A percentile compares a stretch with the other conserved stretches of the same genome.
These are phyloP conservation scores for Symbiodinium natans DNA, from an alignment of 73 alveolate species.

Conservation along the genomic window DNA sequence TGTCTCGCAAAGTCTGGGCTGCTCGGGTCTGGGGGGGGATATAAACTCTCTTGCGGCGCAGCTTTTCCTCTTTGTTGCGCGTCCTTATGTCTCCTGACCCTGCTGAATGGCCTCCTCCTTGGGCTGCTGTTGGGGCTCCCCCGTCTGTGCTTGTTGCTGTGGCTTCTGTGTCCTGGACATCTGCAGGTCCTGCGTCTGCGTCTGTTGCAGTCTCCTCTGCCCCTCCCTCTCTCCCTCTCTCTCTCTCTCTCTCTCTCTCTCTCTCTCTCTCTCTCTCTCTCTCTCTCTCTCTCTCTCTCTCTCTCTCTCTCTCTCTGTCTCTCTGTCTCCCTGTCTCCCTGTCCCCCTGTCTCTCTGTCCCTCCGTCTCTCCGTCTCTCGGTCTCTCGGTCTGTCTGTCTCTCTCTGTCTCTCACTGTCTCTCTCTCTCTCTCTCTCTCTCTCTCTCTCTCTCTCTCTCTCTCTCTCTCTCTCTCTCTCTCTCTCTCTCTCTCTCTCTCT, in stretches of 20 bases:
- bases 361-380: no score
- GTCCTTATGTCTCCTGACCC: no score
- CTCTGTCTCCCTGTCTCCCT: no score
- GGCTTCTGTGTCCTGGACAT: neutral
- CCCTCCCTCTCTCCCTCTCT: neutral
- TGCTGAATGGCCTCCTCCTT: neutral
- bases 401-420: neutral
- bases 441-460: neutral
- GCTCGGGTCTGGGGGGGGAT: no score
- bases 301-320: neutral
- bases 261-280: neutral
- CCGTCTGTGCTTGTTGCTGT: neutral
- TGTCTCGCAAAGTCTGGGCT: no score
- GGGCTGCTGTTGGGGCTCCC: neutral
- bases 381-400: no score
- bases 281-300: neutral
- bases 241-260: neutral
- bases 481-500: no score
- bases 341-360: no score
- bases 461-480: neutral
- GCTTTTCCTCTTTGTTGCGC: no score
- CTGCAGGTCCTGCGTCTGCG: neutral
- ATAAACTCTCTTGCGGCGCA: no score
- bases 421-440: no score
- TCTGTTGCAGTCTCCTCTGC: neutral